Conservation (phyloP, 768 basidiomycete genomes). For the Rhizopogon roseolus region DNA sequence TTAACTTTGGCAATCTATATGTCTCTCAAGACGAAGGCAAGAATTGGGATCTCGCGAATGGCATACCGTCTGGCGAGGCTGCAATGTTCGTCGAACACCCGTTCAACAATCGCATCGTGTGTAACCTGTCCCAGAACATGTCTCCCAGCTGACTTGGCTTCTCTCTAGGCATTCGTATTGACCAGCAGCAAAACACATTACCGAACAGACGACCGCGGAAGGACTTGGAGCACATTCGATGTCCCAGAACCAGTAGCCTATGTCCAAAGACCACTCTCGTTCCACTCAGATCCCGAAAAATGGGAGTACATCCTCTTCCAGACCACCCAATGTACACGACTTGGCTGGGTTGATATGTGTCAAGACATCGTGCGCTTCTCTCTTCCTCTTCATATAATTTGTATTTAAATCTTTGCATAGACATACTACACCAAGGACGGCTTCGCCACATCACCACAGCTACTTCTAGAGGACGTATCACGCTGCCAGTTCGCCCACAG, state of each 20-base stretch:
- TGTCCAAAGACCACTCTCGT: conserved; percentile 66
- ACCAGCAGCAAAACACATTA: conserved; percentile 76
- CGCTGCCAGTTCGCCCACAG: conserved; percentile 90
- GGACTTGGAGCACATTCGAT: conserved; percentile 80
- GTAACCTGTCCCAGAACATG: conserved; percentile 16
- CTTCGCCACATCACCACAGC: conserved; percentile 56
- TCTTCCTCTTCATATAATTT: neutral
- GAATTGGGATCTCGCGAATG: conserved; percentile 46
- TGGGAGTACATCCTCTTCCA: conserved; percentile 77
- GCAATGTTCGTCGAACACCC: conserved; percentile 84
- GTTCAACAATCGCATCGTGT: conserved; percentile 69
- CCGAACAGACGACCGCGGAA: conserved; percentile 83
- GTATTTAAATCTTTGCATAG: conserved; percentile 32
- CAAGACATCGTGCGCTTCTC: conserved; percentile 57
- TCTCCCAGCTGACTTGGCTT: neutral
- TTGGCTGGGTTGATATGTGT: conserved; percentile 54
- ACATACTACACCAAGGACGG: conserved; percentile 87
- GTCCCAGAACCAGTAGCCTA: conserved; percentile 47
- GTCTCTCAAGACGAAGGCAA: conserved; percentile 89
- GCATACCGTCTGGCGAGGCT: conserved; percentile 53
- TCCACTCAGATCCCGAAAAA: conserved; percentile 75
- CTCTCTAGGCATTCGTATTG: conserved; percentile 76
- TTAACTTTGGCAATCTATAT: conserved; percentile 59
- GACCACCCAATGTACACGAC: conserved; percentile 56
- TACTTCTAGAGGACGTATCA: conserved; percentile 66